Evolutionary conservation across 768 basidiomycete genomes (phyloP), one percentile per base, ranked within the genome.

Genomic region (Cyathus striatus): DNA sequence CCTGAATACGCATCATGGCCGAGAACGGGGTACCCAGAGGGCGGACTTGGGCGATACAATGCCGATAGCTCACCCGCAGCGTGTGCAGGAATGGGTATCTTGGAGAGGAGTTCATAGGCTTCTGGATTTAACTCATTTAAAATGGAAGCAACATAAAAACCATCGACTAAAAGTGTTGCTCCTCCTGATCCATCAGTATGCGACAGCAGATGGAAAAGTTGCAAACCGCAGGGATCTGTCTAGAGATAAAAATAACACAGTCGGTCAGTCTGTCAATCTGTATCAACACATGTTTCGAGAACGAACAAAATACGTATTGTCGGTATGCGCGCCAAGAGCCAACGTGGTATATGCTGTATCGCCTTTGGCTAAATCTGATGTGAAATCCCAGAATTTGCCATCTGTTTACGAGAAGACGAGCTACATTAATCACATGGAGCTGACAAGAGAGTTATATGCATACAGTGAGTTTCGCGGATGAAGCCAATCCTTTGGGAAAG

Each of bases 361-460:
- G 10, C 92, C 92, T 53, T 86, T 91, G 14, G 84, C 81, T 17
- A 94, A 73, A 56, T 95, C 83, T 0, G 94, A 81, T 1, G 92
- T 96, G 56, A 98, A 95, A 55, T 97, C 91, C 94, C 95, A 99
- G 64, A 97, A 94, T 44, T 81, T 83, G 24, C 94, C 95, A 54
- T 98, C 91, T 93, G 49, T 1, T 25, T 3, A 20, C 55, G 36
- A 10, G n/a, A 33, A 34, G 21, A 35, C 41, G 17, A 38, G 32
- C 23, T 2, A n/a, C 24, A 26, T 39, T 20, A 33, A 23, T 7
- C 9, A 17, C n/a, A 30, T 30, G 27, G 27, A 7, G 27, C 27
- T 20, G 38, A 7, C 35, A 42, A n/a, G 24, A n/a, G n/a, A n/a
- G n/a, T n/a, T n/a, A n/a, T n/a, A n/a, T 2, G 57, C 62, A 16